Conservation (phyloP, 352 stramenopile species). For the Phytophthora palmivora region DNA sequence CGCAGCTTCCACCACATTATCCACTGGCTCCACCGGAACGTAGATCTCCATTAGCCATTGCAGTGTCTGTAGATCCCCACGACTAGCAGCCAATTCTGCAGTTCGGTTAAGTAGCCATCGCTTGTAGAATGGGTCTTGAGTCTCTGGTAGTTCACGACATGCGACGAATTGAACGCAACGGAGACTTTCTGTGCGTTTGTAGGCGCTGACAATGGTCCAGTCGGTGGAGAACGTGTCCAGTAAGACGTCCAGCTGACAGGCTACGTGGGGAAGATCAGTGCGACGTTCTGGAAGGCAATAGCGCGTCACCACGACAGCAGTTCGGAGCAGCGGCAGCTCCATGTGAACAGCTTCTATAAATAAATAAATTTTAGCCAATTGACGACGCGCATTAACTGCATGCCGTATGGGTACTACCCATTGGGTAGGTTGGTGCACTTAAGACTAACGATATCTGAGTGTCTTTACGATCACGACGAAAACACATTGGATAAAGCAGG, state of each 20-base stretch:
- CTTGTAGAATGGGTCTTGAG: slow-evolving; percentile 32
- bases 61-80: slow-evolving; percentile 8
- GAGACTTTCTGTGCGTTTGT: slow-evolving; percentile 14
- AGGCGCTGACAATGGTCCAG: slow-evolving; percentile 20
- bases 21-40: slow-evolving; percentile 6
- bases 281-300: slow-evolving; percentile 13
- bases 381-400: too few species aligned
- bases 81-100: slow-evolving; percentile 7
- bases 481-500: too few species aligned
- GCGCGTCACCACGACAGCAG: slow-evolving; percentile 8
- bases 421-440: too few species aligned
- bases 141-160: slow-evolving; percentile 6
- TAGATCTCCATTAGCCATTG: slow-evolving; percentile 31
- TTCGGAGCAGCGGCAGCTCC: slow-evolving; percentile 10
- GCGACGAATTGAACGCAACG: slow-evolving; percentile 24
- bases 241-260: not conserved
- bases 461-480: too few species aligned
- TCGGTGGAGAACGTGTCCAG: slow-evolving; percentile 20
- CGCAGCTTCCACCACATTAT: slow-evolving; percentile 19
- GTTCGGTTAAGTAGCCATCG: slow-evolving; percentile 33
- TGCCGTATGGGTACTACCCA: too few species aligned
- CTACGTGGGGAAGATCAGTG: slow-evolving; percentile 23
- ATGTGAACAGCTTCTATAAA: too few species aligned
- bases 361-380: too few species aligned
- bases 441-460: too few species aligned